Conservation (phyloP, 2,329 filamentous ascomycete species). For the Fusarium chuoi region DNA sequence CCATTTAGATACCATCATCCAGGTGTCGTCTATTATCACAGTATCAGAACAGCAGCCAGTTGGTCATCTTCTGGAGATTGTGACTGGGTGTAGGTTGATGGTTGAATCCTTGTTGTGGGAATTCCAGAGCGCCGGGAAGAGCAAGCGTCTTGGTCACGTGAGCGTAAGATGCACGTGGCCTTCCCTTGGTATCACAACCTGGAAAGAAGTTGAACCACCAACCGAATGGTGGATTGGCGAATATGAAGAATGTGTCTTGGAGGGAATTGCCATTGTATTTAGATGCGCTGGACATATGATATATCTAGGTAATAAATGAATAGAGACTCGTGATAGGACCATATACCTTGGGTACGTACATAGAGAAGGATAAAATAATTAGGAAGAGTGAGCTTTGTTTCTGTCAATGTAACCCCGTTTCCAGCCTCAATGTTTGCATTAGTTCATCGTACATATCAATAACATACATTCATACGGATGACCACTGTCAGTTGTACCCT, state of each 20-base stretch:
- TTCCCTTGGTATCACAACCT: neutral
- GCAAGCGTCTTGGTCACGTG: conserved; percentile 36
- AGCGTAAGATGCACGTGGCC: conserved; percentile 3
- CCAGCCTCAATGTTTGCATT: neutral
- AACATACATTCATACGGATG: neutral
- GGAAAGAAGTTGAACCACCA: neutral
- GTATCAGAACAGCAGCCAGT: conserved; percentile 11
- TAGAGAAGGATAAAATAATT: neutral
- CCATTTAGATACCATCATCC: neutral
- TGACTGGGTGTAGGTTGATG: conserved; percentile 38
- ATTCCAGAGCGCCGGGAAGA: conserved; percentile 20
- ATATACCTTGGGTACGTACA: neutral
- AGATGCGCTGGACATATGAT: neutral
- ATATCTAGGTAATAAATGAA: neutral
- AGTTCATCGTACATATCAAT: neutral
- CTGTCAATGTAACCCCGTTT: neutral
- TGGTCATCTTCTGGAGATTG: conserved; percentile 29
- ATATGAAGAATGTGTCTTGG: neutral
- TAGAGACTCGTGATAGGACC: neutral
- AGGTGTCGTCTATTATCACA: conserved; percentile 3
- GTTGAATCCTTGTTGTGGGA: conserved; percentile 39
- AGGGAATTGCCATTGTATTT: neutral
- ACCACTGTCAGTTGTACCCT: neutral
- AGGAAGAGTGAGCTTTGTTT: neutral
- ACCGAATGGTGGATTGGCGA: neutral